These are phyloP conservation scores for Scortechinia acanthostroma DNA, from an alignment of 2,329 filamentous ascomycete species.

Conservation along the genomic window DNA sequence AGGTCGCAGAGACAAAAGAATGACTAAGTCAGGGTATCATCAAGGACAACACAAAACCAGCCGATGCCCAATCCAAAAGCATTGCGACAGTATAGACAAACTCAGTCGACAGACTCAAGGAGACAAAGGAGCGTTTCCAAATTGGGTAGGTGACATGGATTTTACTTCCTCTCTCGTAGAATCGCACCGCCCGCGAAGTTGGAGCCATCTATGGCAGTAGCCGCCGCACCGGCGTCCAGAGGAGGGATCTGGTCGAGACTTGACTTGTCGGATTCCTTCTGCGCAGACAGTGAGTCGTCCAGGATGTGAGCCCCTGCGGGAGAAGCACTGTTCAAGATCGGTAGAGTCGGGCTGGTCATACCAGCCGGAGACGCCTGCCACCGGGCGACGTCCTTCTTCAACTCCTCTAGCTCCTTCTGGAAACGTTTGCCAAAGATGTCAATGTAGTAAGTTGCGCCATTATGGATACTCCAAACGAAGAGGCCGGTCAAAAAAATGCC, in stretches of 20 bases:
- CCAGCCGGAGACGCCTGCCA: slow-evolving; percentile 64
- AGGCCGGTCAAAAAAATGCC: slow-evolving; percentile 70
- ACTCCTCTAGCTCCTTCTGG: slow-evolving; percentile 85
- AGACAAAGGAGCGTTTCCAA: no score
- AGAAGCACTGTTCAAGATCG: background rate
- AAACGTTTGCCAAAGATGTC: slow-evolving; percentile 95
- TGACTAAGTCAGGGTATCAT: no score
- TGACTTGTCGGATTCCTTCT: background rate
- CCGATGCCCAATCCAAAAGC: no score
- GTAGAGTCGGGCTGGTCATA: background rate
- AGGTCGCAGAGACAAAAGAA: no score
- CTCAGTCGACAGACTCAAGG: no score
- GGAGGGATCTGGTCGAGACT: background rate
- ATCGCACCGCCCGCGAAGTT: background rate
- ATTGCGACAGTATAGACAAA: no score
- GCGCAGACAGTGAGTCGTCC: no score
- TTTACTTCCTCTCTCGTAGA: background rate
- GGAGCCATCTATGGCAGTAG: background rate
- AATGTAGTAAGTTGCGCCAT: slow-evolving; percentile 95
- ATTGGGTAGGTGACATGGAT: no score
- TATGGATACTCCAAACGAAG: slow-evolving; percentile 94
- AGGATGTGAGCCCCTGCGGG: no score
- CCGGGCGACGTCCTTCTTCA: slow-evolving; percentile 81
- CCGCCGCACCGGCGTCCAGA: background rate
- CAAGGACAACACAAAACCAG: no score